These are phyloP conservation scores for Neodidymelliopsis sp. DNA, from an alignment of 2,329 filamentous ascomycete genomes.

Conservation along the genomic window DNA sequence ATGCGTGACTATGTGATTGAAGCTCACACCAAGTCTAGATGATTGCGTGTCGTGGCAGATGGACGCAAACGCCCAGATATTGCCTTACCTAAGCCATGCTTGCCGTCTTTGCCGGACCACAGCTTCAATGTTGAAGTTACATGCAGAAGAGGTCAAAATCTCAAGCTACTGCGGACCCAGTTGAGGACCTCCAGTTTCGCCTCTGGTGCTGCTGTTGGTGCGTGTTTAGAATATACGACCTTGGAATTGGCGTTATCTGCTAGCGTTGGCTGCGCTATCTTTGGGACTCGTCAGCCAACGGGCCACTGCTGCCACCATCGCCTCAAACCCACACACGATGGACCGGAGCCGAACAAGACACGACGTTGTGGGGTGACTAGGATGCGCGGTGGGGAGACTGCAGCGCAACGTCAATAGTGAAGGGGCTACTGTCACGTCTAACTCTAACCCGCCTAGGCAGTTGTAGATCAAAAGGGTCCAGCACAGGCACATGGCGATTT, in stretches of 20 bases:
- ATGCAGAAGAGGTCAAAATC: too few species aligned
- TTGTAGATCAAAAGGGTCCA: conserved; percentile 18
- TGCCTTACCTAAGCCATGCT: conserved; percentile 28
- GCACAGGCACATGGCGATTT: conserved; percentile 6
- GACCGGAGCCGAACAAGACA: conserved; percentile 1
- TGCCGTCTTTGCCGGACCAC: conserved; percentile 24
- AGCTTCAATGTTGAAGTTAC: neutral
- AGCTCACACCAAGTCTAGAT: conserved; percentile 1
- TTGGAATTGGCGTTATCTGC: neutral
- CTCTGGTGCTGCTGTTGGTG: too few species aligned
- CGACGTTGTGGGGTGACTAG: conserved; percentile 18
- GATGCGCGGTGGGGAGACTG: conserved; percentile 9
- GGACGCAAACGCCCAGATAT: conserved; percentile 19
- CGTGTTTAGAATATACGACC: neutral
- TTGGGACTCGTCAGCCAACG: neutral
- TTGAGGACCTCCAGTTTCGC: neutral
- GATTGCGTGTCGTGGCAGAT: conserved; percentile 5
- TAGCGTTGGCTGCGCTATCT: conserved; percentile 1
- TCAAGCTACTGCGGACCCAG: too few species aligned
- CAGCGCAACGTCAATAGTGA: conserved; percentile 12
- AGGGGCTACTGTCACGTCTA: conserved; percentile 2
- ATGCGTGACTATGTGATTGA: conserved; percentile 23
- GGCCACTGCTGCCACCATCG: neutral
- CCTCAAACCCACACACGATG: conserved; percentile 4
- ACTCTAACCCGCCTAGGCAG: conserved; percentile 4